These are phyloP conservation scores for Nannizziopsis barbatae DNA, from an alignment of 2,329 filamentous ascomycete genomes.

Conservation along the genomic window DNA sequence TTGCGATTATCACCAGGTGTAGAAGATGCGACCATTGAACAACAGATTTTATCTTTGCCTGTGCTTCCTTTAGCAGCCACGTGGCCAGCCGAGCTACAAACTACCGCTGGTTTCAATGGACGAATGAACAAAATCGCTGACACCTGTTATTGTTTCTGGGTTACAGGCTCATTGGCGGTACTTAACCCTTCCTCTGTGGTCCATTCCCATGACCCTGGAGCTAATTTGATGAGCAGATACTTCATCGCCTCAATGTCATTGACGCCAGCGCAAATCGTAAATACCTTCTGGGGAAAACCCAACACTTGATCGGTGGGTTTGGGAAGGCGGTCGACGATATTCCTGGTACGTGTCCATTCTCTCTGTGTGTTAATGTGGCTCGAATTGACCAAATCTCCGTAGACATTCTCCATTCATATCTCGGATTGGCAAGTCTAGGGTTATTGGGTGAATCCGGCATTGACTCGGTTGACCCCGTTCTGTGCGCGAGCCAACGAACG, in stretches of 20 bases:
- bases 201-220: background rate
- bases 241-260: constrained; percentile 49
- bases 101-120: constrained; percentile 71
- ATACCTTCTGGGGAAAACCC: constrained; percentile 75
- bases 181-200: background rate
- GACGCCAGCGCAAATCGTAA: constrained; percentile 51
- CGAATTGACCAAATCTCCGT: constrained; percentile 21
- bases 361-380: constrained; percentile 36
- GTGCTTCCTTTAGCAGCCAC: constrained; percentile 16
- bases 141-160: constrained; percentile 96
- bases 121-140: constrained; percentile 84
- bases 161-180: constrained; percentile 51
- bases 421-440: constrained; percentile 70
- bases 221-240: constrained; percentile 38
- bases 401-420: constrained; percentile 78
- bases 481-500: constrained; percentile 57
- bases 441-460: constrained; percentile 60
- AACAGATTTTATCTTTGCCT: constrained; percentile 23
- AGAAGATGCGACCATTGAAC: constrained; percentile 12
- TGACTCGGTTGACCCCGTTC: constrained; percentile 57
- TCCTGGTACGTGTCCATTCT: constrained; percentile 44
- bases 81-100: constrained; percentile 24
- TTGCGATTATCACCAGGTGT: no score
- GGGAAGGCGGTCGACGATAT: constrained; percentile 57
- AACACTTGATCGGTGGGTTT: constrained; percentile 76